Evolutionary conservation across 345 rosid genomes (phyloP).

Genomic region (Rhizophora mangle): DNA sequence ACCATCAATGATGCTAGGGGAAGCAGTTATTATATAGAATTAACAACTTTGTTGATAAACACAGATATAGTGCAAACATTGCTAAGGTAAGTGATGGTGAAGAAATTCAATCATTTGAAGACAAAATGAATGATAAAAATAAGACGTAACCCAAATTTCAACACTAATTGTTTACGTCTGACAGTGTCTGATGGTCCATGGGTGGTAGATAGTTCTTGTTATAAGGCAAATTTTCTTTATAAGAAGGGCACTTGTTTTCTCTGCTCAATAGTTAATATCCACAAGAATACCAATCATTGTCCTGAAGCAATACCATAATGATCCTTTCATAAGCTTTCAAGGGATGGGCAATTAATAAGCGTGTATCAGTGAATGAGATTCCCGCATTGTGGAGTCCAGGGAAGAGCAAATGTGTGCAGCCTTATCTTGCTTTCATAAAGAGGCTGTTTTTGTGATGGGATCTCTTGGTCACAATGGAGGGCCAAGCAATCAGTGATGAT

Average conservation of each 20-base stretch:
- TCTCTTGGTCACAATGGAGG: no score
- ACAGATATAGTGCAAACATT: background rate
- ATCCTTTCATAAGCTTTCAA: background rate
- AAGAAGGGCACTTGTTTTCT: background rate
- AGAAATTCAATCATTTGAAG: background rate
- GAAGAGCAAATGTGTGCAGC: no score
- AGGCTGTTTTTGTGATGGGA: no score
- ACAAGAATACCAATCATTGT: background rate
- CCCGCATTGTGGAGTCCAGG: no score
- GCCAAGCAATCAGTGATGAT: background rate
- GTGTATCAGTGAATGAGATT: no score
- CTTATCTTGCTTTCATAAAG: no score
- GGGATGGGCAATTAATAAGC: background rate
- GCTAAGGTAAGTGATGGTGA: background rate
- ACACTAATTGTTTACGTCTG: no score
- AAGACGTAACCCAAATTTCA: no score
- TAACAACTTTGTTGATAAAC: slow-evolving; percentile 16
- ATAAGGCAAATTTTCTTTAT: background rate
- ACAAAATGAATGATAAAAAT: no score
- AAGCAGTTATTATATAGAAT: slow-evolving; percentile 4
- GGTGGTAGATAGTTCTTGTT: no score
- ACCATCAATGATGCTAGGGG: slow-evolving; percentile 59
- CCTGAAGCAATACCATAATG: background rate
- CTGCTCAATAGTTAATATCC: background rate
- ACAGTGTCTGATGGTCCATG: background rate